Evolutionary conservation across 352 stramenopile genomes (phyloP), one percentile per base, ranked within the genome.

Genomic region (Phytophthora multivora): DNA sequence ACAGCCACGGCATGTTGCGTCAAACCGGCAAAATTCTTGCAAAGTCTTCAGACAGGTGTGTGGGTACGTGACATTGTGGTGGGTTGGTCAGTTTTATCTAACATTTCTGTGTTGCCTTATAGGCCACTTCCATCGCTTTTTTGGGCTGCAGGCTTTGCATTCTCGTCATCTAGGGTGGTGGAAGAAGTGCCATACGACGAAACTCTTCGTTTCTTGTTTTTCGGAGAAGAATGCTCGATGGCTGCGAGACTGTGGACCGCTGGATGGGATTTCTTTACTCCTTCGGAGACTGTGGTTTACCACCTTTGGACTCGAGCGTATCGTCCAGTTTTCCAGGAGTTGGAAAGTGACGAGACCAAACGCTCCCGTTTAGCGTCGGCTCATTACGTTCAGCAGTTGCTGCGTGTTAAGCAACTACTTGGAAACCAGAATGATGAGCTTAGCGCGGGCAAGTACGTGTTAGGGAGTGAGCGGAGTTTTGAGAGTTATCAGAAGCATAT

Each of bases 191-290:
- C 85, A 0, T 98, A 98, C 63, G 93, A 98, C 64, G 69, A 66
- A 5, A 75, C 60, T 16, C 61, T 98, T 10, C 80, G 79, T 10
- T 87, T 97, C 47, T 66, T 98, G 3, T 99, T 98, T 62, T 98
- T 98, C 66, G 95, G 95, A 21, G 95, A 99, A 79, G 95, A 98
- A 73, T 64, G 88, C 4, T 83, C 70, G 15, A 97, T 98, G 91
- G 93, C 92, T 41, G 86, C 87, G 12, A 75, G 93, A 26, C 74
- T 98, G 6, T 98, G 85, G 75, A 98, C 90, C 4, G 70, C 83
- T 16, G 93, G 93, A 0, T 98, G 85, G 78, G 80, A 98, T 56
- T 97, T 98, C 36, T 98, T 89, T 54, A 73, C 93, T n/a, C 95
- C 93, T 15, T 66, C 68, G 0, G 63, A 90, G 52, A 66, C 73